Percentiles rank a stretch among this genome's conserved stretches.
These are phyloP conservation scores for Allium sativum DNA, from an alignment of 106 monocot genomes.

Conservation along the genomic window DNA sequence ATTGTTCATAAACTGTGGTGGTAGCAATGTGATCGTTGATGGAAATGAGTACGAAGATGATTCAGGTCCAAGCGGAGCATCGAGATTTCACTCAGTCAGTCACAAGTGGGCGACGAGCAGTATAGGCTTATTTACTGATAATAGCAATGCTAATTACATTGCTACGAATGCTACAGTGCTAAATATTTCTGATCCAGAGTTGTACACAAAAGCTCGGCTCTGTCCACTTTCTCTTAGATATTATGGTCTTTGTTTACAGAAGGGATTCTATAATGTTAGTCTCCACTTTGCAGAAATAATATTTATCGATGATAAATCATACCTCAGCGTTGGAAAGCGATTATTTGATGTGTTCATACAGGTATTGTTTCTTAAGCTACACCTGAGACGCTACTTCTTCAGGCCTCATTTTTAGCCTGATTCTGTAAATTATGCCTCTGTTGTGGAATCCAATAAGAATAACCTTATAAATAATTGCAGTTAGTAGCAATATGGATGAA, in stretches of 20 bases:
- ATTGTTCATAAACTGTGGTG: constrained; percentile 58
- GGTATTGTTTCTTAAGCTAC: constrained; percentile 14
- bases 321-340: constrained; percentile 28
- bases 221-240: constrained; percentile 39
- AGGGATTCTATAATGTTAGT: constrained; percentile 32
- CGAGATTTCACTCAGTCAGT: not conserved
- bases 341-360: constrained; percentile 50
- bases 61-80: constrained; percentile 8
- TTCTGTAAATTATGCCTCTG: too few relatives aligned
- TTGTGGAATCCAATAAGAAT: not conserved
- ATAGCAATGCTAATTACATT: constrained; percentile 10
- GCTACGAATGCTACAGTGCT: constrained; percentile 18
- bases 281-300: constrained; percentile 56
- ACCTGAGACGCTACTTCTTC: not conserved
- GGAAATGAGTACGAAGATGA: constrained; percentile 29
- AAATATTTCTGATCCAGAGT: constrained; percentile 14
- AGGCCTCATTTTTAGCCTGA: not conserved
- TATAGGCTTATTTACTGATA: constrained; percentile 29
- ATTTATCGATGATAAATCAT: constrained; percentile 32
- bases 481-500: too few relatives aligned
- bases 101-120: constrained; percentile 46
- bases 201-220: constrained; percentile 38
- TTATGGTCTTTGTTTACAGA: constrained; percentile 46
- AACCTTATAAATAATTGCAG: not conserved
- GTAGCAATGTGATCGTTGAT: constrained; percentile 16